Evolutionary conservation across 2,329 filamentous ascomycete species (phyloP).

Genomic region (Aspergillus sp.): DNA sequence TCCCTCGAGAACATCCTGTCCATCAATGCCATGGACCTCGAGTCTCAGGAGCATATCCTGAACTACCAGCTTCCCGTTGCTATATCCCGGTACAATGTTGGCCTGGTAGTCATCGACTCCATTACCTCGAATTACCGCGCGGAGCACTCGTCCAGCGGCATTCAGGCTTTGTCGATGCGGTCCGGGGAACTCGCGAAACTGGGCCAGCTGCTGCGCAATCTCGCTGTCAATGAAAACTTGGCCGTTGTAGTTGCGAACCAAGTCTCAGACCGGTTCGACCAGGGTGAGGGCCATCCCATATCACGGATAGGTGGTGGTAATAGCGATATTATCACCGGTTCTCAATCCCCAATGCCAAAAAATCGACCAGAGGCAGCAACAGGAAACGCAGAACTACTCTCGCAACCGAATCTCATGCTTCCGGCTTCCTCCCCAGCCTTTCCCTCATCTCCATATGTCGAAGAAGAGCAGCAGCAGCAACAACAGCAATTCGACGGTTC

Average conservation of each 20-base stretch:
- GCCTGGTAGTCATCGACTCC: conserved; percentile 82
- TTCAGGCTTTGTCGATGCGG: conserved; percentile 63
- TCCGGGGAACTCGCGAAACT: conserved; percentile 72
- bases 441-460: conserved; percentile 23
- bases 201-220: conserved; percentile 65
- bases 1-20: conserved; percentile 73
- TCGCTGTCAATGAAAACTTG: conserved; percentile 70
- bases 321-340: neutral
- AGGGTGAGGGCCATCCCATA: conserved; percentile 17
- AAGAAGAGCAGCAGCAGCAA: conserved; percentile 19
- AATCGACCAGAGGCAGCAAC: conserved; percentile 3
- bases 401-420: neutral
- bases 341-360: conserved; percentile 12
- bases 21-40: conserved; percentile 81
- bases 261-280: conserved; percentile 80
- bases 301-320: neutral
- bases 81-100: conserved; percentile 68
- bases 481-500: conserved; percentile 21
- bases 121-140: conserved; percentile 94
- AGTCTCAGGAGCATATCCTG: conserved; percentile 92
- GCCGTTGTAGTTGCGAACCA: conserved; percentile 93
- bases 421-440: conserved; percentile 21
- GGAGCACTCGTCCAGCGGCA: conserved; percentile 53
- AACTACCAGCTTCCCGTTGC: conserved; percentile 88
- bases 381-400: conserved; percentile 9